Conservation (phyloP, 2,329 filamentous ascomycete species). For the Diaporthe caulivora region DNA sequence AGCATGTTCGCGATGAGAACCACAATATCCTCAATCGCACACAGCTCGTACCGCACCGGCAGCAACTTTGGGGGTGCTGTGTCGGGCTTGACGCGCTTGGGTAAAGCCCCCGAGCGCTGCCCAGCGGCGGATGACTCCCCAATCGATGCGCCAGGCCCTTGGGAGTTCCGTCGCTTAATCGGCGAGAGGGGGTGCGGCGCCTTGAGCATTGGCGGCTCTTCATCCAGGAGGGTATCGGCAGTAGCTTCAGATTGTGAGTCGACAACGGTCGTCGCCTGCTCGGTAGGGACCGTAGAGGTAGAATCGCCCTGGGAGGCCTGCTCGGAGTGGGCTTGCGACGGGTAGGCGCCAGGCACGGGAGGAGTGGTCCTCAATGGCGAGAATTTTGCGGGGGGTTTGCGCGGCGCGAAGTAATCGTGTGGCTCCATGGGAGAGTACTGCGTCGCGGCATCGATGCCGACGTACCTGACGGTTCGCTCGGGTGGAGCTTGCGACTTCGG, state of each 20-base stretch:
- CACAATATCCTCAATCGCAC: conserved; percentile 87
- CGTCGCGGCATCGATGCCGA: conserved; percentile 60
- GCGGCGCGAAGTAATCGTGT: conserved; percentile 51
- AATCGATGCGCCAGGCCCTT: conserved; percentile 48
- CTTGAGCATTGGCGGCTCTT: conserved; percentile 45
- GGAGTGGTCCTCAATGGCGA: conserved; percentile 28
- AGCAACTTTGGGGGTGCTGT: conserved; percentile 67
- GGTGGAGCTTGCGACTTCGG: conserved; percentile 44
- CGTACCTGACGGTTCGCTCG: conserved; percentile 55
- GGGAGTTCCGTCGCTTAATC: conserved; percentile 59
- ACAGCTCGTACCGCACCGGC: conserved; percentile 83
- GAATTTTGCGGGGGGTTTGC: conserved; percentile 13
- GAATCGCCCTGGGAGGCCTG: conserved; percentile 3
- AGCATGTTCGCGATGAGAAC: conserved; percentile 95
- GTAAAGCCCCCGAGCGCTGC: conserved; percentile 45
- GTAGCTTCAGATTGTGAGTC: conserved; percentile 35
- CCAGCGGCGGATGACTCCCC: conserved; percentile 35
- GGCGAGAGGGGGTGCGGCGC: conserved; percentile 48
- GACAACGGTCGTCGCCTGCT: conserved; percentile 28
- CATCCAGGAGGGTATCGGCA: conserved; percentile 40
- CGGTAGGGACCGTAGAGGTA: conserved; percentile 16
- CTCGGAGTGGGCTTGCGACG: conserved; percentile 27
- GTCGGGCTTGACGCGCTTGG: conserved; percentile 68
- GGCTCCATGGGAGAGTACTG: conserved; percentile 64
- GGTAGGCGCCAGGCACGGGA: conserved; percentile 10